A percentile compares a stretch with the other conserved stretches of the same genome.
Conservation (phyloP, 805 yeast species). For the Teunomyces kruisii region DNA sequence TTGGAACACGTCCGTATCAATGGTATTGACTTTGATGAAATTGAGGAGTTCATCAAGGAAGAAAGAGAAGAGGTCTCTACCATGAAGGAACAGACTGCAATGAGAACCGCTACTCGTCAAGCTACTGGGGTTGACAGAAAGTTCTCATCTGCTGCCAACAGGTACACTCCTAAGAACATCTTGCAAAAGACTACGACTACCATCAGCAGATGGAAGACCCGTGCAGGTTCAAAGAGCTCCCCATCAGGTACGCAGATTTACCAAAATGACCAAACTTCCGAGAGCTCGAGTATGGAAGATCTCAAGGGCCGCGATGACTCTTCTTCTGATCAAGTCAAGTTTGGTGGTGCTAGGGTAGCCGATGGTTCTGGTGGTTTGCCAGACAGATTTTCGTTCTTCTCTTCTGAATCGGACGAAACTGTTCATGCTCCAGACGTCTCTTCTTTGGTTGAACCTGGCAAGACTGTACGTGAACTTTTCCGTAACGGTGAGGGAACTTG, state of each 20-base stretch:
- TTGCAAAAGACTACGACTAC: slow-evolving; percentile 15
- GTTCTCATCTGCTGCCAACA: slow-evolving; percentile 49
- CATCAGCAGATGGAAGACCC: neutral
- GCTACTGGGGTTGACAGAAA: neutral
- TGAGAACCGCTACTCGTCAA: neutral
- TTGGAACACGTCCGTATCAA: slow-evolving; percentile 63
- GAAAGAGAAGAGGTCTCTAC: slow-evolving; percentile 48
- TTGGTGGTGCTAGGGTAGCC: slow-evolving; percentile 38
- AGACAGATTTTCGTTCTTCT: slow-evolving; percentile 43
- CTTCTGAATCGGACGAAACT: slow-evolving; percentile 27
- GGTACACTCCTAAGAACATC: slow-evolving; percentile 56
- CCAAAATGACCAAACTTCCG: slow-evolving; percentile 22
- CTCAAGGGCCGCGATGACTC: slow-evolving; percentile 14
- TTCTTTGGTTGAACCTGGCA: slow-evolving; percentile 20
- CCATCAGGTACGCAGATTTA: neutral
- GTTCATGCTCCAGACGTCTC: slow-evolving; percentile 28
- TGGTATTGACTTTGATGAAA: slow-evolving; percentile 89
- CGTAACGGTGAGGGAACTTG: slow-evolving; percentile 27
- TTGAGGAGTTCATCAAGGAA: slow-evolving; percentile 75
- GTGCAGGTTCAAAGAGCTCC: neutral
- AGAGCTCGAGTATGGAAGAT: slow-evolving; percentile 14
- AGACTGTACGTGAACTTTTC: slow-evolving; percentile 22
- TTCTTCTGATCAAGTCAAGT: slow-evolving; percentile 35
- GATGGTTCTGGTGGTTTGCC: slow-evolving; percentile 43
- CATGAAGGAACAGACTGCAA: slow-evolving; percentile 18